Evolutionary conservation across 192 early-diverging fungal genomes (phyloP).

Genomic region (Mortierella hygrophila): DNA sequence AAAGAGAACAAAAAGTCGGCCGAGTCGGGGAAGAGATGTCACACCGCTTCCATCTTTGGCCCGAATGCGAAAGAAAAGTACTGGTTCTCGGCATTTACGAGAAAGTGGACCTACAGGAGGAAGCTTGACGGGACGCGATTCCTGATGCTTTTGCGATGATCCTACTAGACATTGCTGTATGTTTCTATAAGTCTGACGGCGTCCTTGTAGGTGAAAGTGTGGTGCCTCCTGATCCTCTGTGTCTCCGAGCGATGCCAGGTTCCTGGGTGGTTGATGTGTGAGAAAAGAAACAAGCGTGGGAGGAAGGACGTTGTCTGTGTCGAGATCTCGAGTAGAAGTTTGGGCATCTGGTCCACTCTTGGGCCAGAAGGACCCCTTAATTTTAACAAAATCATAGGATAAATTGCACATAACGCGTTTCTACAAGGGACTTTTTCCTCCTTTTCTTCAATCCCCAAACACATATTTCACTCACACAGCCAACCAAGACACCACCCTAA

Average conservation of each 20-base stretch:
- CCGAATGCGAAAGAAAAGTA: background rate
- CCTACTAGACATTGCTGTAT: background rate
- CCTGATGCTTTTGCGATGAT: background rate
- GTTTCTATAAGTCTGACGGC: background rate
- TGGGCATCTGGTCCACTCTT: background rate
- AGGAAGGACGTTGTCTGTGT: background rate
- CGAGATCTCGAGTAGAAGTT: background rate
- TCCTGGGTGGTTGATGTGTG: background rate
- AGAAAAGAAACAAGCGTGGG: background rate
- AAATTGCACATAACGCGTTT: background rate
- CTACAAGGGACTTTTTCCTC: background rate
- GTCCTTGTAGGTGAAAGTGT: background rate
- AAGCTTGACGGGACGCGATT: background rate
- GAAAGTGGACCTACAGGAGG: background rate
- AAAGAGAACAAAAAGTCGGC: too few relatives aligned
- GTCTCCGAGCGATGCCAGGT: background rate
- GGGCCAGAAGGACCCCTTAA: background rate
- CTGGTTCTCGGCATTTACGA: background rate
- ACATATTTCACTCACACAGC: too few relatives aligned
- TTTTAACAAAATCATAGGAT: too few relatives aligned
- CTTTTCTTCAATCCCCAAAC: background rate
- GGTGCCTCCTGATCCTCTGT: background rate
- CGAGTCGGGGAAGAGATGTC: too few relatives aligned
- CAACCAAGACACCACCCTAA: too few relatives aligned
- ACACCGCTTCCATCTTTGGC: background rate